phyloP scores from a whole-genome alignment of 2,329 filamentous ascomycete genomes.

The Epichloe gansuensis region DNA sequence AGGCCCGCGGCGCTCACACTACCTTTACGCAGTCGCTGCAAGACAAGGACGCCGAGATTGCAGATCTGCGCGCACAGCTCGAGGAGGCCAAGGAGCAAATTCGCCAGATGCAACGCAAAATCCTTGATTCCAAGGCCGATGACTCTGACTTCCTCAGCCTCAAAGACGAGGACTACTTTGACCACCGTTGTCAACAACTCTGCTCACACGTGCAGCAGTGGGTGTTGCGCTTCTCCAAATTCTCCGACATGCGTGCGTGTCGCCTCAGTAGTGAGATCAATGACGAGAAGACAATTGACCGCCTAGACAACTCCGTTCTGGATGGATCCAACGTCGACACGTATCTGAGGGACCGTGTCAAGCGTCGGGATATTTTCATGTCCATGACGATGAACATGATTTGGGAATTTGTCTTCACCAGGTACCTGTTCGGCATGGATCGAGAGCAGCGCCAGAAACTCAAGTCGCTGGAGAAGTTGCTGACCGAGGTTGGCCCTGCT shows the following conservation, averaged over 20 bases:
- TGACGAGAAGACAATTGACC: constrained; percentile 85
- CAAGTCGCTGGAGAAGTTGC: constrained; percentile 84
- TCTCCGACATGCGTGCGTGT: constrained; percentile 83
- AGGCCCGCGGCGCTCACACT: constrained; percentile 49
- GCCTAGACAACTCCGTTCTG: constrained; percentile 85
- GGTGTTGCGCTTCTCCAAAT: constrained; percentile 96
- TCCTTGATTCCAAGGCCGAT: constrained; percentile 43
- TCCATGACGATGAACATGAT: constrained; percentile 98
- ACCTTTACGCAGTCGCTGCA: constrained; percentile 53
- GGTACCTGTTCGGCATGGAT: constrained; percentile 98
- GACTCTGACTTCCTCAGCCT: constrained; percentile 65
- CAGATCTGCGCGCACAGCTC: constrained; percentile 63
- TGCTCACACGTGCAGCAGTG: constrained; percentile 95
- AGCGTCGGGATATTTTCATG: constrained; percentile 91
- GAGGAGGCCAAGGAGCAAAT: constrained; percentile 55
- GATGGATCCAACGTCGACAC: constrained; percentile 88
- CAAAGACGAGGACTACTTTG: constrained; percentile 89
- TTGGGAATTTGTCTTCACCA: constrained; percentile 96
- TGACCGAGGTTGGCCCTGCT: constrained; percentile 74
- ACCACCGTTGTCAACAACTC: constrained; percentile 82
- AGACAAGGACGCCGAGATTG: constrained; percentile 75
- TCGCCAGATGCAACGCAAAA: constrained; percentile 37
- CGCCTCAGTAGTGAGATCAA: constrained; percentile 72
- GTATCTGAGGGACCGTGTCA: constrained; percentile 78
- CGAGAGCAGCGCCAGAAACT: constrained; percentile 94